Evolutionary conservation across 345 rosid genomes (phyloP), one percentile per base, ranked within the genome.

Genomic region (Salix exigua): DNA sequence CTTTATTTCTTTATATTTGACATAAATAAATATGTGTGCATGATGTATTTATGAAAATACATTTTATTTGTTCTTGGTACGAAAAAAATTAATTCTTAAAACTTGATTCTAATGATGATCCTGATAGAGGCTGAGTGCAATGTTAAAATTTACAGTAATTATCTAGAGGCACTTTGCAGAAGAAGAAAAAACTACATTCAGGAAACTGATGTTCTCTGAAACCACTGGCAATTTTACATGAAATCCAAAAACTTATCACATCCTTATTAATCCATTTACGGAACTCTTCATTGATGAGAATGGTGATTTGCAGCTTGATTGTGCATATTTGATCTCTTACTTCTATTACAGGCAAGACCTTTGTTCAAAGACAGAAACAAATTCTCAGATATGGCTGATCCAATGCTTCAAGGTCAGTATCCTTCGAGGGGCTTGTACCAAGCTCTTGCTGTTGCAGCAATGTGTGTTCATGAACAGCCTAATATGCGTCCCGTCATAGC

Each of bases 401-500:
- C 98, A 0, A 77, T 61, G 74, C 97, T 94, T 25, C 87, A 87
- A 37, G 97, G 92, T 71, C 89, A 81, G 73, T 92, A 91, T 81
- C 97, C 97, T 0, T 68, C 83, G 6, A 88, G 91, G 83, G 95
- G 98, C 60, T 73, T 94, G 72, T 92, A 89, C 87, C 98, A 94
- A 86, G 94, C 94, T 4, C 89, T 94, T 48, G 98, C 97, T 21
- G 89, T 94, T 6, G 89, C 98, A 58, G 97, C 98, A 44, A 92
- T 94, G 97, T 94, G 98, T 11, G 93, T 94, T 33, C 98, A 94
- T 75, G 98, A 94, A 66, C 93, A 92, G 81, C 94, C 98, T 13
- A 88, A 83, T 64, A 85, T 89, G 90, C 84, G 98, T 55, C 98
- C 98, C 0, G 86, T 77, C 23, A 89, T 88, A 76, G 81, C 88